A percentile compares a stretch with the other conserved stretches of the same genome.
Evolutionary conservation across 2,329 filamentous ascomycete species (phyloP).

Genomic region (Paecilomyces variotii): DNA sequence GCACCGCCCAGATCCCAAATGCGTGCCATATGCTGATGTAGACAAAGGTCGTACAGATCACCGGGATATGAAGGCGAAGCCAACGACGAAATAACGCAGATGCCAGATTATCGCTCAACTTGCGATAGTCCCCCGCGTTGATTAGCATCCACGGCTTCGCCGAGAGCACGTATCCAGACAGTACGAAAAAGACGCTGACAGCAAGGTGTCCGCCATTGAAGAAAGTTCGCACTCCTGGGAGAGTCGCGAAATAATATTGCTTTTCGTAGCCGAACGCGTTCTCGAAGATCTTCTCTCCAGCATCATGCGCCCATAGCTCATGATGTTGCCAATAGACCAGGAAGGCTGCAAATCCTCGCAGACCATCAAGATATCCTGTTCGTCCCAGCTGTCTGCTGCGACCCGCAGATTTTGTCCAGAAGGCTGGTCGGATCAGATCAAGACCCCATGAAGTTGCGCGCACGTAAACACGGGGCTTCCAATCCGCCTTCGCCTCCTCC

Average conservation of each 20-base stretch:
- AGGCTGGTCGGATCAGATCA: conserved; percentile 13
- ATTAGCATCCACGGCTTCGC: conserved; percentile 38
- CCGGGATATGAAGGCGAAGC: conserved; percentile 43
- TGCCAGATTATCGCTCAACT: conserved; percentile 36
- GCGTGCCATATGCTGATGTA: conserved; percentile 49
- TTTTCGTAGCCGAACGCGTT: conserved; percentile 40
- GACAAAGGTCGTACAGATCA: conserved; percentile 48
- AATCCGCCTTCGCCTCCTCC: neutral
- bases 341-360: conserved; percentile 59
- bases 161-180: conserved; percentile 47
- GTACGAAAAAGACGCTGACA: conserved; percentile 46
- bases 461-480: neutral
- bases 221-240: conserved; percentile 53
- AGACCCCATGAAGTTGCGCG: conserved; percentile 2
- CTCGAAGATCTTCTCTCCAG: conserved; percentile 40
- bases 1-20: conserved; percentile 41
- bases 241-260: conserved; percentile 41
- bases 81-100: conserved; percentile 46
- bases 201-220: conserved; percentile 57
- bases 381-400: conserved; percentile 24
- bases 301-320: conserved; percentile 49
- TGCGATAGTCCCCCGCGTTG: conserved; percentile 31
- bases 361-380: conserved; percentile 57
- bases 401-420: neutral
- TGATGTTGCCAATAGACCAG: conserved; percentile 59